These are phyloP conservation scores for Plantago major DNA, from an alignment of 257 asterid species.

Conservation along the genomic window DNA sequence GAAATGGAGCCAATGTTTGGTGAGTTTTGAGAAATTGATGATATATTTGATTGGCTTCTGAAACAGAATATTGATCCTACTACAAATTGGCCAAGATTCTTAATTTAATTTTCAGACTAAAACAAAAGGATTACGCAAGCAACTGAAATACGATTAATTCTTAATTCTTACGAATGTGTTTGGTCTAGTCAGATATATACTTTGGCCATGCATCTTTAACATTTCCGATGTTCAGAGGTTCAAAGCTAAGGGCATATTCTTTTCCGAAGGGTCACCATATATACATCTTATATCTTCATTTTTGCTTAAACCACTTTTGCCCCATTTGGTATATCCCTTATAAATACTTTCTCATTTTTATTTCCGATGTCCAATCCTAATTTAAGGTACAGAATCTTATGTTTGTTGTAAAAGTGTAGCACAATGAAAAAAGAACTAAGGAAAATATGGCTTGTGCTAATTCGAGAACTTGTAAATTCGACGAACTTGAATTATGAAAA, in stretches of 20 bases:
- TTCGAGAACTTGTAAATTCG: too few species aligned
- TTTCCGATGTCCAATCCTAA: too few species aligned
- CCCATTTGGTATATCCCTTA: neutral
- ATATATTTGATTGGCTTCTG: slow-evolving; percentile 11
- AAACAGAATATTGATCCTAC: slow-evolving; percentile 17
- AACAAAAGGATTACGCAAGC: neutral
- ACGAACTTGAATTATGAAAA: too few species aligned
- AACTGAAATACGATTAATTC: neutral
- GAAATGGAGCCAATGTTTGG: slow-evolving; percentile 22
- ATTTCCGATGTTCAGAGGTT: slow-evolving; percentile 26
- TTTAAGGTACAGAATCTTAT: too few species aligned
- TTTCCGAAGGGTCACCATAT: slow-evolving; percentile 4
- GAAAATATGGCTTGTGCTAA: too few species aligned
- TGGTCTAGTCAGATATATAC: slow-evolving; percentile 34
- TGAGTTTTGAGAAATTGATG: slow-evolving; percentile 18
- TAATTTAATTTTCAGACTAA: neutral
- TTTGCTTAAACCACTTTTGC: neutral
- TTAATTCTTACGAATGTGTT: slow-evolving; percentile 23
- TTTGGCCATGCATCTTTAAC: slow-evolving; percentile 16
- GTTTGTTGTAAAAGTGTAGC: too few species aligned
- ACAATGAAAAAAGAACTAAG: too few species aligned
- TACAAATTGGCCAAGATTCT: slow-evolving; percentile 17
- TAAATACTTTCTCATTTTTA: too few species aligned
- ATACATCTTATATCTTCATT: neutral
- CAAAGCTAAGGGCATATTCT: slow-evolving; percentile 11